Evolutionary conservation across 148 eudicot genomes (phyloP).

Genomic region (Pouteria glomerata): DNA sequence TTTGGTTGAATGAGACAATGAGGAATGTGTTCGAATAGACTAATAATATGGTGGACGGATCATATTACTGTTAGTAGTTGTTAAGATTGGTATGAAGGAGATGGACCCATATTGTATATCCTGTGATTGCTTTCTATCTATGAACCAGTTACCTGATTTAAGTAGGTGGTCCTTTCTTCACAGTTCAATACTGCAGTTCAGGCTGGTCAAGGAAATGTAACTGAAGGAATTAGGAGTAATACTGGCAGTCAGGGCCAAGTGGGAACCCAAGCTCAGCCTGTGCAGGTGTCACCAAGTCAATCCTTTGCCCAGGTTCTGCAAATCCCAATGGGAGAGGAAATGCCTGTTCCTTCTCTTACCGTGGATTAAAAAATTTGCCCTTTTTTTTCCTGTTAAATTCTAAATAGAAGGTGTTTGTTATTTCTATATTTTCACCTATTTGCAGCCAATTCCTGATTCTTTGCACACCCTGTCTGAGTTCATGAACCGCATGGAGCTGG

Average conservation of each 20-base stretch:
- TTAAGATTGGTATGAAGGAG: not conserved
- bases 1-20: not conserved
- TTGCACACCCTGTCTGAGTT: no score
- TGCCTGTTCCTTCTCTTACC: slow-evolving; percentile 60
- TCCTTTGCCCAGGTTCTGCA: slow-evolving; percentile 42
- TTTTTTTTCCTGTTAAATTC: not conserved
- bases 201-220: slow-evolving; percentile 44
- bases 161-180: slow-evolving; percentile 7
- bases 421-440: not conserved
- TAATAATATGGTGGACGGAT: not conserved
- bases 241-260: slow-evolving; percentile 45
- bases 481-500: no score
- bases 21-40: not conserved
- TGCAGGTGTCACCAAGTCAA: slow-evolving; percentile 47
- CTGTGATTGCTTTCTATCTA: no score
- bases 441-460: no score
- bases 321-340: slow-evolving; percentile 57
- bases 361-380: slow-evolving; percentile 35
- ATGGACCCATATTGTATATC: not conserved
- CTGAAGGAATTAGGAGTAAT: slow-evolving; percentile 34
- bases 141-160: slow-evolving; percentile 1
- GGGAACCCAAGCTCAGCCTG: slow-evolving; percentile 45
- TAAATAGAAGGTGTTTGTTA: not conserved
- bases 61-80: slow-evolving; percentile 1
- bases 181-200: slow-evolving; percentile 34